A percentile compares a stretch with the other conserved stretches of the same genome.
These are phyloP conservation scores for Epichloe elymi DNA, from an alignment of 2,329 filamentous ascomycete genomes.

Conservation along the genomic window DNA sequence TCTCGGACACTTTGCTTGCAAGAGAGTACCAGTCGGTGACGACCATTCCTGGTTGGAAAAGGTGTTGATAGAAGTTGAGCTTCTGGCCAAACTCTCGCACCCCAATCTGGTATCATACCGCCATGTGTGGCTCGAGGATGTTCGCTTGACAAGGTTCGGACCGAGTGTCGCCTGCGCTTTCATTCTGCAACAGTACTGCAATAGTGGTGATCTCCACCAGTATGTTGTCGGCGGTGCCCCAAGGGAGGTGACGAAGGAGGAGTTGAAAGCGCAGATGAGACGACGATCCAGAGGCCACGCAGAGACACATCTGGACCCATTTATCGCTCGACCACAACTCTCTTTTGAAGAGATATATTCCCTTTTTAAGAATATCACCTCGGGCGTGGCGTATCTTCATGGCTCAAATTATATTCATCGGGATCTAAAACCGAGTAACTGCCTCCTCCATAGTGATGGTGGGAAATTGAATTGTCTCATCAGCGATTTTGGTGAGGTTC, in stretches of 20 bases:
- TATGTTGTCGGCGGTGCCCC: conserved; percentile 63
- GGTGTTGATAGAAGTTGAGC: conserved; percentile 80
- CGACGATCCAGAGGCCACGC: conserved; percentile 66
- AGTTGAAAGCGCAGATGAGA: conserved; percentile 77
- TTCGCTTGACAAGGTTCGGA: conserved; percentile 70
- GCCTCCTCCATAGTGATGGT: conserved; percentile 68
- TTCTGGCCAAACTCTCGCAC: conserved; percentile 83
- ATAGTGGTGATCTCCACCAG: conserved; percentile 76
- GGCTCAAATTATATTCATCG: conserved; percentile 88
- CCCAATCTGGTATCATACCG: conserved; percentile 93
- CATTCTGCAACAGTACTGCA: conserved; percentile 96
- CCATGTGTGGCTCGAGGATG: conserved; percentile 93
- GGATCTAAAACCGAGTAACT: conserved; percentile 93
- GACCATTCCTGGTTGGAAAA: conserved; percentile 94
- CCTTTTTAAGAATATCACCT: conserved; percentile 95
- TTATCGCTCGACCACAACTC: conserved; percentile 28
- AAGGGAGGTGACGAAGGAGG: conserved; percentile 58
- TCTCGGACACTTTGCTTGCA: conserved; percentile 88
- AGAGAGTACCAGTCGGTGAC: conserved; percentile 88
- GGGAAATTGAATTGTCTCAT: conserved; percentile 68
- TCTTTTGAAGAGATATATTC: conserved; percentile 91
- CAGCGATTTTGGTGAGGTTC: conserved; percentile 96
- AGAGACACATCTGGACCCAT: conserved; percentile 45
- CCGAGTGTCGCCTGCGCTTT: conserved; percentile 90
- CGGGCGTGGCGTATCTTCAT: conserved; percentile 81